Base-by-base conservation (phyloP, 1,284 basidiomycete genomes). In the Mycena citricolor region DNA sequence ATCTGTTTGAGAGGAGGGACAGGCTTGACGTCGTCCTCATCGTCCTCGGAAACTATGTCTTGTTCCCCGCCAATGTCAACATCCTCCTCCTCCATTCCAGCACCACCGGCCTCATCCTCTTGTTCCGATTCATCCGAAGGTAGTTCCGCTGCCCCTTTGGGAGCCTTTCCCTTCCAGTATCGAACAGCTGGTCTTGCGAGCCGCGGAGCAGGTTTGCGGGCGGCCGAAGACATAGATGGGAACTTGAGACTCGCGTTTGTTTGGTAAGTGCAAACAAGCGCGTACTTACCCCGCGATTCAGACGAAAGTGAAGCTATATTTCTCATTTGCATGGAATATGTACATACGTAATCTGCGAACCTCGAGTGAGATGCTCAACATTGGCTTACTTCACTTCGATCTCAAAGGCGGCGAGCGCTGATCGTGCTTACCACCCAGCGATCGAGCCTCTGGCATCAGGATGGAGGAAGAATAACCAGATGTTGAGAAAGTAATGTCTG, bases 161-260 rank as follows among this genome's bases (percentile, higher is more conserved):
- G 88, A 1, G 81, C 87, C 56, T 90, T 90, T 44, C 89, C 87
- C 56, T 86, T 86, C 83, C 86, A 86, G 63, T 91, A 90, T 6
- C 87, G 81, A 16, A 78, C 83, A 5, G 80, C 87, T 11, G 89
- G 86, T 36, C 76, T 71, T 16, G 86, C 75, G 8, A 81, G 72
- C 14, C 87, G 79, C 13, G 83, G 77, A 11, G 86, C 86, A 50
- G 79, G 78, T 55, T 88, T 89, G 45, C 80, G 74, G 20, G 61
- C 54, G 22, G 59, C 49, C 21, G 65, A 49, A 34, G 54, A 58
- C 57, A 58, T 60, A 19, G 14, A 36, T 32, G 24, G n/a, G n/a
- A n/a, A n/a, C n/a, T n/a, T n/a, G n/a, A n/a, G n/a, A n/a, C n/a
- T n/a, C n/a, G n/a, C n/a, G n/a, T n/a, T n/a, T n/a, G n/a, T n/a